Evolutionary conservation across 139 green algal species (phyloP).

Genomic region (Chlorella sp.): DNA sequence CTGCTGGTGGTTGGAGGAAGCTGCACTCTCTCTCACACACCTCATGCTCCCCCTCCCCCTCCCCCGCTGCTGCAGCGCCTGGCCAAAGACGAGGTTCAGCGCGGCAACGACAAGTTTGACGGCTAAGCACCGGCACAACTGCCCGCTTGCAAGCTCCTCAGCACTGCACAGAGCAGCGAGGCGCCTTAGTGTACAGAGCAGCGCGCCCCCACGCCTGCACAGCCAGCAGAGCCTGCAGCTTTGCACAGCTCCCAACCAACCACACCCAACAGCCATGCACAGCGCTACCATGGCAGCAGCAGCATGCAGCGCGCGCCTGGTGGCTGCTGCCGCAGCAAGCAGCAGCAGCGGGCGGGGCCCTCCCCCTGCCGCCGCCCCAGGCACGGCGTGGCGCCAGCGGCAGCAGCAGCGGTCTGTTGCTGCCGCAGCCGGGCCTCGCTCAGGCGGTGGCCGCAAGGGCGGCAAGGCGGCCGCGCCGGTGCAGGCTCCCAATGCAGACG

Average conservation of each 20-base stretch:
- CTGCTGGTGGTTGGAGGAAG: too few species aligned
- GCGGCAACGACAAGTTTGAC: slow-evolving; percentile 56
- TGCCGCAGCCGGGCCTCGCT: background rate
- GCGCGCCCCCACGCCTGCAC: background rate
- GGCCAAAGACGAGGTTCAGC: slow-evolving; percentile 60
- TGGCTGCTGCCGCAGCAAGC: background rate
- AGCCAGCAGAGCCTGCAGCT: too few species aligned
- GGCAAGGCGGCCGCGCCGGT: background rate
- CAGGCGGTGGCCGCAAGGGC: background rate
- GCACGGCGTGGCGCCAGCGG: background rate
- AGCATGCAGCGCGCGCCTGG: background rate
- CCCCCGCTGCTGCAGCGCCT: slow-evolving; percentile 46
- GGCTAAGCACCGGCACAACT: slow-evolving; percentile 29
- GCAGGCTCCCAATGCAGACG: background rate
- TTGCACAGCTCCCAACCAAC: too few species aligned
- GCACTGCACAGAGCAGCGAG: too few species aligned
- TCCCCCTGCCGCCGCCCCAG: background rate
- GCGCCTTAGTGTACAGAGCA: too few species aligned
- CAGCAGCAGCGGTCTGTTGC: background rate
- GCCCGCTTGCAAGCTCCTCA: too few species aligned
- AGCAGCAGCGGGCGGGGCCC: background rate
- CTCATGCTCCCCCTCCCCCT: too few species aligned
- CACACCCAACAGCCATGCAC: too few species aligned
- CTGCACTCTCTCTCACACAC: too few species aligned
- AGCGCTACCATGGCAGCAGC: too few species aligned